Evolutionary conservation across 106 monocot genomes (phyloP), one percentile per base, ranked within the genome.

Genomic region (Dendrobium huoshanense): DNA sequence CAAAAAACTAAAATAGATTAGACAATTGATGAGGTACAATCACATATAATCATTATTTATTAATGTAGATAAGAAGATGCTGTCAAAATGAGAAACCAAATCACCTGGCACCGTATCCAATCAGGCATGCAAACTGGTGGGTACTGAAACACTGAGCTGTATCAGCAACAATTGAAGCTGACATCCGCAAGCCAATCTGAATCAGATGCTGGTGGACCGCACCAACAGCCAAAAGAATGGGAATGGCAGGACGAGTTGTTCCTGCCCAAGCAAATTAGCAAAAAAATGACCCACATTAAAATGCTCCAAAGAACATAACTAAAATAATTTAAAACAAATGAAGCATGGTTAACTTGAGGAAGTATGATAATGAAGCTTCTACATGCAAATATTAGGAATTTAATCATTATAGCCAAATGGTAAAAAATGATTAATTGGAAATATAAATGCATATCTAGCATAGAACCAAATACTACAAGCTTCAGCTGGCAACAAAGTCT

Each of bases 91-190:
- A 65, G 25, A 75, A 44, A 54, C 15, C 56, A 73, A 72, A 42
- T 41, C 20, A 98, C 98, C 98, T 98, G 79, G 98, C 98, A 67
- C 98, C 98, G 95, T 98, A 98, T 86, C 95, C 97, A 85, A 98
- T 98, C 82, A 98, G 88, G 80, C 95, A 98, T 61, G 95, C 98
- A 87, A 98, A 98, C 16, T 98, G 98, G 85, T 98, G 98, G 59
- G 98, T 98, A 77, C 98, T 98, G 84, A 95, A 98, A 81, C 95
- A 98, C 79, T 98, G 98, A 82, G 98, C 98, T 88, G 98, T 98
- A 78, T 98, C 98, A 79, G 87, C 98, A 84, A 98, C 92, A 77
- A 98, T 95, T 5, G 98, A 98, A 78, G 98, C 91, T 81, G 92
- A 93, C 98, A 95, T 98, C 41, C 98, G 82, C 70, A 98, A 83